These are phyloP conservation scores for Zymoseptoria crescenta DNA, from an alignment of 2,329 filamentous ascomycete species.

Conservation along the genomic window DNA sequence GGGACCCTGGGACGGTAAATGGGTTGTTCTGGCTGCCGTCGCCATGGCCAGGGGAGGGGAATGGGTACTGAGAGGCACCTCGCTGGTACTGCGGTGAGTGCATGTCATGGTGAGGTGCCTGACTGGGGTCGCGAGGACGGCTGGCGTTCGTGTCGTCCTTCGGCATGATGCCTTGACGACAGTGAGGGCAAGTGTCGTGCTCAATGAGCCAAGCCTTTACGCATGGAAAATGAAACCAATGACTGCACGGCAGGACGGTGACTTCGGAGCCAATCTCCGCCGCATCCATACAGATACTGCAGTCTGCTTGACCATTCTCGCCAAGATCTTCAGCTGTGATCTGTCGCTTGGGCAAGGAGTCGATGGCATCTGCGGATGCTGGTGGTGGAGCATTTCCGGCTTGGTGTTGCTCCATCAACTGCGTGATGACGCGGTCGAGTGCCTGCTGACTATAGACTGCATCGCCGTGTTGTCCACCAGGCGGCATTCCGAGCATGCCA, in stretches of 20 bases:
- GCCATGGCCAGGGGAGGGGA: slow-evolving; percentile 12
- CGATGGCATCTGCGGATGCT: slow-evolving; percentile 67
- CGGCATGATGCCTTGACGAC: slow-evolving; percentile 49
- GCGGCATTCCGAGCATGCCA: neutral
- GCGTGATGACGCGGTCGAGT: slow-evolving; percentile 77
- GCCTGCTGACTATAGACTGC: slow-evolving; percentile 87
- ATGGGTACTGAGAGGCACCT: slow-evolving; percentile 6
- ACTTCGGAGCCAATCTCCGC: slow-evolving; percentile 67
- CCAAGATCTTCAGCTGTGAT: slow-evolving; percentile 64
- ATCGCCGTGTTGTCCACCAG: slow-evolving; percentile 46
- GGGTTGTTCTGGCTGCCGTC: slow-evolving; percentile 15
- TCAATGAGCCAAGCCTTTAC: slow-evolving; percentile 77
- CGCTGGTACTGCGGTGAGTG: slow-evolving; percentile 18
- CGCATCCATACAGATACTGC: slow-evolving; percentile 90
- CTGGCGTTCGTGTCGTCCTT: slow-evolving; percentile 19
- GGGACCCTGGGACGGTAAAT: slow-evolving; percentile 14
- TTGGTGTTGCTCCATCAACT: slow-evolving; percentile 77
- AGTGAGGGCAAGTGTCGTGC: slow-evolving; percentile 88
- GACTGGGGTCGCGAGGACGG: slow-evolving; percentile 19
- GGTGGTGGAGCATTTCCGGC: slow-evolving; percentile 73
- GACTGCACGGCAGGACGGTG: slow-evolving; percentile 72
- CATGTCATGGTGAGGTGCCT: slow-evolving; percentile 27
- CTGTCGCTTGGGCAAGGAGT: slow-evolving; percentile 58
- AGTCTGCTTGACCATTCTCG: slow-evolving; percentile 63
- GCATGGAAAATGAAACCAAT: slow-evolving; percentile 87